Base-by-base conservation (phyloP, 2,329 filamentous ascomycete genomes). In the Colletotrichum falcatum region DNA sequence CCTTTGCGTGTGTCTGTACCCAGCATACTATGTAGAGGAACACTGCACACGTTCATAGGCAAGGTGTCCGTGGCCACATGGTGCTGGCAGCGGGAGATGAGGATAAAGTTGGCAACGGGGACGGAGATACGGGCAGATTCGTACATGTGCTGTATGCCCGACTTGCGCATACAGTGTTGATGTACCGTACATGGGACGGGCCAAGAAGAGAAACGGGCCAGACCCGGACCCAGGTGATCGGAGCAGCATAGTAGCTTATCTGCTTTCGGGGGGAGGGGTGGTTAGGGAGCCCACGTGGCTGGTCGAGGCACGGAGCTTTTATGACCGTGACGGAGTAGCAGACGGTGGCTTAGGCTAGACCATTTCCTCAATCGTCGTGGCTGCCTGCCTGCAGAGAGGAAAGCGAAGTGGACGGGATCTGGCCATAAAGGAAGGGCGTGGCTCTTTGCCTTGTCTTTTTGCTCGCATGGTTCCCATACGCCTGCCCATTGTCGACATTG, bases 181-280 rank as follows among this genome's bases (percentile, higher is more conserved):
- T 58, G 35, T 26, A 51, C 26, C 30, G 26, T 23, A 28, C 14
- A 33, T 60, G 42, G 42, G 42, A 44, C 23, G 46, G 56, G 65
- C 55, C 42, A 56, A 42, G 62, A 30, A 42, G 39, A 54, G 49
- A 56, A 61, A 20, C 37, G 67, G 63, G 28, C 51, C 49, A 42
- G 56, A 44, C 56, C 67, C 56, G 46, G 63, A 58, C 58, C 63
- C 63, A 66, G 64, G 58, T 18, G 63, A 70, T 66, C 63, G 66
- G 63, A 66, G 44, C 44, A 58, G 63, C 42, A 62, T 66, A 70
- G 67, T 66, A 70, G 67, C 58, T 58, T 70, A 66, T 66, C 63
- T 70, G 56, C 49, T 61, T 66, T 70, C 58, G 35, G 46, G 56
- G 55, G 54, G 33, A 9, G 6, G 35, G n/a, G 42, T 42, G n/a